phyloP scores from a whole-genome alignment of 1,139 yeast genomes.

The Sugiyamaella novakii region DNA sequence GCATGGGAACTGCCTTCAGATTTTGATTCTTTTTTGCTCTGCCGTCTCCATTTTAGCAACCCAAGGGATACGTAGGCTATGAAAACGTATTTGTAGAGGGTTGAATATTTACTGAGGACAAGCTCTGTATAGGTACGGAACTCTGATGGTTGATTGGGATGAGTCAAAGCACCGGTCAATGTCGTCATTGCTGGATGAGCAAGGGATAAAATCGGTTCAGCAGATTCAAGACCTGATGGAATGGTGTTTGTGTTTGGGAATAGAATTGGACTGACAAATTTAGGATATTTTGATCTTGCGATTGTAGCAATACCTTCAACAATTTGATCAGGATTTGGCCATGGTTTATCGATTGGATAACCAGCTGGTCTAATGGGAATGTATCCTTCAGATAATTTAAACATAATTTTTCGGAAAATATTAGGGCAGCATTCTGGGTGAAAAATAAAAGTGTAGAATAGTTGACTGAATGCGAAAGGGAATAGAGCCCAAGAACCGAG shows the following conservation, averaged over 20 bases:
- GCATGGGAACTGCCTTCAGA: neutral
- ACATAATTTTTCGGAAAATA: constrained; percentile 38
- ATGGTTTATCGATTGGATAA: constrained; percentile 34
- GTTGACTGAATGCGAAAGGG: constrained; percentile 47
- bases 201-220: constrained; percentile 39
- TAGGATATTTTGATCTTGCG: constrained; percentile 41
- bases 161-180: constrained; percentile 44
- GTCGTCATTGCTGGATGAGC: constrained; percentile 45
- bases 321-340: constrained; percentile 43
- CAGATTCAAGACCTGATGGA: constrained; percentile 34
- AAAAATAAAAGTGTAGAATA: constrained; percentile 42
- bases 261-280: constrained; percentile 43
- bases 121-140: constrained; percentile 35
- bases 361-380: constrained; percentile 39
- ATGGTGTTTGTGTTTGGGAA: constrained; percentile 34
- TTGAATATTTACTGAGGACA: constrained; percentile 34
- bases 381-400: constrained; percentile 38
- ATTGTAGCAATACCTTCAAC: constrained; percentile 40
- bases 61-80: constrained; percentile 35
- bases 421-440: constrained; percentile 43
- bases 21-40: neutral
- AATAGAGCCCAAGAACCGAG: constrained; percentile 47
- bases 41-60: constrained; percentile 10
- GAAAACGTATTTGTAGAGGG: constrained; percentile 39
- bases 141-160: constrained; percentile 41